Evolutionary conservation across 2,329 filamentous ascomycete species (phyloP), one percentile per base, ranked within the genome.

Genomic region (Tolypocladium paradoxum): DNA sequence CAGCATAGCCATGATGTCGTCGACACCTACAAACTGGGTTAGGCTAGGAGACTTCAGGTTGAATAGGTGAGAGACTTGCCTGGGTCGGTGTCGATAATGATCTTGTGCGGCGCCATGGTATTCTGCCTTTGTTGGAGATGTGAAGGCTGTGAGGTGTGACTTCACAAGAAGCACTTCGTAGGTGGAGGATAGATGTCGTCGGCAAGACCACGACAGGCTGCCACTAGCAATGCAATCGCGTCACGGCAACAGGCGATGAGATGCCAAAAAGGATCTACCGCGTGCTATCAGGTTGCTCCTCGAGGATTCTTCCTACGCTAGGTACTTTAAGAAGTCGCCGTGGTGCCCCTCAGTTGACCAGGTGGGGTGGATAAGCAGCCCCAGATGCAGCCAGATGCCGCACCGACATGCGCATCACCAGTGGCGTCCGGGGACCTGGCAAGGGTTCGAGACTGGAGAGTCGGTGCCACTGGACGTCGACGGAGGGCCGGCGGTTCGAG

Each of bases 51-150:
- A 14, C n/a, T n/a, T 38, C 14, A 11, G 27, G 11, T 18, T 51
- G 20, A 43, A 46, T 7, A 3, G 8, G 12, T 5, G 31, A 12
- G 31, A 38, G 3, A 59, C 68, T 60, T 76, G 88, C 91, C 73
- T 60, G 92, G 92, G 67, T 97, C 93, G 2, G 92, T 97, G 66
- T 99, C 93, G 63, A 99, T 93, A 63, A 99, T 96, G 61, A 99
- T 85, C 63, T 86, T 84, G 62, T 81, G 83, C 61, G 84, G 79
- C 53, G 81, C 76, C 85, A 88, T 88, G 53, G 48, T 61, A 12
- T 11, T 31, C 7, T 31, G 43, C 12, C 24, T 29, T 4, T 45
- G 40, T 16, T 20, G 6, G 24, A 29, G 22, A 45, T 51, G 11
- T 35, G 16, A 16, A 47, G 24, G 2, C 6, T 24, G 29, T 27